phyloP scores from a whole-genome alignment of 2,329 filamentous ascomycete species.

The Xylaria hypoxylon region DNA sequence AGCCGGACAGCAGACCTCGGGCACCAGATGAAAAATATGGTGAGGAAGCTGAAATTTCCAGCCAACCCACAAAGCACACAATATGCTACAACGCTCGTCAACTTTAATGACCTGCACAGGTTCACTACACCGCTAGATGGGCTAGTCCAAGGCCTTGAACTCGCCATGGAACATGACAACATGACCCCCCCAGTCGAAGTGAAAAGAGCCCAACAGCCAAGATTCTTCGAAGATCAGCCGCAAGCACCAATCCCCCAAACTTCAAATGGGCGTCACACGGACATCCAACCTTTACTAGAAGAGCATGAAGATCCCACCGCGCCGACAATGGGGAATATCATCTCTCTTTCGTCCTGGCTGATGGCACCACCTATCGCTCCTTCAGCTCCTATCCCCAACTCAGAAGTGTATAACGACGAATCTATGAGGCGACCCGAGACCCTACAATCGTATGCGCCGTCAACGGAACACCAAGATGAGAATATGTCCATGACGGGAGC shows the following conservation, averaged over 20 bases:
- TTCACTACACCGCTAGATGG: constrained; percentile 42
- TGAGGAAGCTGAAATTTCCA: constrained; percentile 42
- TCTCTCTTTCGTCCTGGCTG: constrained; percentile 34
- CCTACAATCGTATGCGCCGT: neutral
- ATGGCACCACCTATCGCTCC: constrained; percentile 32
- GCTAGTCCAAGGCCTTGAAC: constrained; percentile 38
- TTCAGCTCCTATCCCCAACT: neutral
- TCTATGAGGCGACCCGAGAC: neutral
- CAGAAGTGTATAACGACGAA: neutral
- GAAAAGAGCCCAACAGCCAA: constrained; percentile 26
- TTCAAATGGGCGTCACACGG: neutral
- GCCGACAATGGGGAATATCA: constrained; percentile 35
- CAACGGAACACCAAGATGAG: neutral
- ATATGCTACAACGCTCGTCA: constrained; percentile 44
- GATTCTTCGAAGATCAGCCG: constrained; percentile 28
- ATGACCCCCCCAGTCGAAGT: constrained; percentile 37
- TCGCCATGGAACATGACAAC: constrained; percentile 44
- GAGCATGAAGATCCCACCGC: constrained; percentile 28
- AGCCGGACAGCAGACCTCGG: constrained; percentile 38
- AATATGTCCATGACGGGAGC: constrained; percentile 2
- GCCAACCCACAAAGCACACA: constrained; percentile 25
- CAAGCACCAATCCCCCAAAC: neutral
- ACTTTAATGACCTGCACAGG: constrained; percentile 40
- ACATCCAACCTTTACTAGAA: constrained; percentile 15
- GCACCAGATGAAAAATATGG: constrained; percentile 39